A percentile compares a stretch with the other conserved stretches of the same genome.
Evolutionary conservation across 352 stramenopile species (phyloP).

Genomic region (Globisporangium mamillatum): DNA sequence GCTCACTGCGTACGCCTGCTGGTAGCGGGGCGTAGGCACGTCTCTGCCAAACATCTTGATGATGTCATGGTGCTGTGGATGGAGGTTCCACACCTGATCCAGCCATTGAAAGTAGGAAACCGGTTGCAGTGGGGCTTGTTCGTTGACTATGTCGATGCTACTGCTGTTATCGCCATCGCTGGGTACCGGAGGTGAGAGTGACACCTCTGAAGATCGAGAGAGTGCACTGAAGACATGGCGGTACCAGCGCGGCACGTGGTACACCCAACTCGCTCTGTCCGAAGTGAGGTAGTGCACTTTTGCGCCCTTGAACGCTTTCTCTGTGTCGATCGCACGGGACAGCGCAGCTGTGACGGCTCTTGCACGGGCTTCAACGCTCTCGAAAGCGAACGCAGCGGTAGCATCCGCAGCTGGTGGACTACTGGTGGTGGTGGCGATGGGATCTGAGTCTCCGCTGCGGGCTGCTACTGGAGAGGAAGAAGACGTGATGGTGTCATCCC

Average conservation of each 20-base stretch:
- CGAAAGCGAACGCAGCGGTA: too few relatives aligned
- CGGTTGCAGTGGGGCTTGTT: too few relatives aligned
- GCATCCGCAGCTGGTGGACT: too few relatives aligned
- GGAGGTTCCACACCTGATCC: slow-evolving; percentile 48
- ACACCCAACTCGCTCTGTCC: slow-evolving; percentile 47
- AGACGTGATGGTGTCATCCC: not conserved
- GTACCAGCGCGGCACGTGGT: slow-evolving; percentile 57
- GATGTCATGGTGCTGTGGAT: slow-evolving; percentile 56
- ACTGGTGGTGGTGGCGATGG: not conserved
- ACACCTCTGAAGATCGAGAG: not conserved
- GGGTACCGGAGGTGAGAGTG: not conserved
- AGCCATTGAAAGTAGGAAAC: slow-evolving; percentile 14
- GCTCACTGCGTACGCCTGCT: slow-evolving; percentile 52
- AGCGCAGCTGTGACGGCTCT: too few relatives aligned
- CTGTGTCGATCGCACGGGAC: too few relatives aligned
- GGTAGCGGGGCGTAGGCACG: slow-evolving; percentile 58
- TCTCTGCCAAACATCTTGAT: slow-evolving; percentile 74
- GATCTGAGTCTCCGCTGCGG: not conserved
- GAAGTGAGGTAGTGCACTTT: slow-evolving; percentile 21
- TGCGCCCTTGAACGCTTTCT: not conserved
- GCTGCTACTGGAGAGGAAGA: not conserved
- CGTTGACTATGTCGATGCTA: too few relatives aligned
- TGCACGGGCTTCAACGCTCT: too few relatives aligned
- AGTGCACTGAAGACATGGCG: slow-evolving; percentile 15
- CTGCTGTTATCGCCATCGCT: not conserved